These are phyloP conservation scores for Herpetospermum pedunculosum DNA, from an alignment of 306 rosid genomes.

Conservation along the genomic window DNA sequence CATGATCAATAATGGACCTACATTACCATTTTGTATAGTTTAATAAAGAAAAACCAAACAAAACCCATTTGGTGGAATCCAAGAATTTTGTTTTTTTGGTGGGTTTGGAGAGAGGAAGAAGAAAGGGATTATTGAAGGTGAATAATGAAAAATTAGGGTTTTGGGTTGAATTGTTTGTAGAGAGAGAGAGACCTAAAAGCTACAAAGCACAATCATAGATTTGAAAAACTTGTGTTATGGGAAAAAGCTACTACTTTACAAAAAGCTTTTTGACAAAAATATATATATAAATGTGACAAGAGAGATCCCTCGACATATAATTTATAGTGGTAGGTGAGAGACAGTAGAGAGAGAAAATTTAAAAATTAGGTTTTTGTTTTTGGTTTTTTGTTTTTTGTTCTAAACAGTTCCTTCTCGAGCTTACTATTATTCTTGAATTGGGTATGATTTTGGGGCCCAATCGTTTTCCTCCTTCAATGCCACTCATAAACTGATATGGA, in stretches of 20 bases:
- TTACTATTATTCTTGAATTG: background rate
- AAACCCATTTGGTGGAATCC: background rate
- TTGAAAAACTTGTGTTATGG: conserved; percentile 3
- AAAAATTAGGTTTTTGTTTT: too few species aligned
- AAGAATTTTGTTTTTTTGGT: too few species aligned
- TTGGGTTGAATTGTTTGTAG: background rate
- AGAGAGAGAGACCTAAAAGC: background rate
- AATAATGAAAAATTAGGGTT: too few species aligned
- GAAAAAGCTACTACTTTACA: background rate
- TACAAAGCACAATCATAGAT: conserved; percentile 3
- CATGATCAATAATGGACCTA: background rate
- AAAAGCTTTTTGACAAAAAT: conserved; percentile 1
- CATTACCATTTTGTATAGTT: background rate
- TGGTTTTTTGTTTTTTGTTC: too few species aligned
- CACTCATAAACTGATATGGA: background rate
- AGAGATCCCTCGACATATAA: conserved; percentile 1
- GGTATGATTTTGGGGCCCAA: background rate
- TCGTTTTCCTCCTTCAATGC: background rate
- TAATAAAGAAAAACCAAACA: background rate
- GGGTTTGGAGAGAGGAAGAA: too few species aligned
- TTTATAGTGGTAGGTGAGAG: conserved; percentile 12
- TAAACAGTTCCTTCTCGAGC: background rate
- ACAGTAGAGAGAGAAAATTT: conserved; percentile 1
- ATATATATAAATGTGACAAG: background rate
- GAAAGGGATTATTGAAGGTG: too few species aligned